These are phyloP conservation scores for Clathrus columnatus DNA, from an alignment of 768 basidiomycete genomes.

Conservation along the genomic window DNA sequence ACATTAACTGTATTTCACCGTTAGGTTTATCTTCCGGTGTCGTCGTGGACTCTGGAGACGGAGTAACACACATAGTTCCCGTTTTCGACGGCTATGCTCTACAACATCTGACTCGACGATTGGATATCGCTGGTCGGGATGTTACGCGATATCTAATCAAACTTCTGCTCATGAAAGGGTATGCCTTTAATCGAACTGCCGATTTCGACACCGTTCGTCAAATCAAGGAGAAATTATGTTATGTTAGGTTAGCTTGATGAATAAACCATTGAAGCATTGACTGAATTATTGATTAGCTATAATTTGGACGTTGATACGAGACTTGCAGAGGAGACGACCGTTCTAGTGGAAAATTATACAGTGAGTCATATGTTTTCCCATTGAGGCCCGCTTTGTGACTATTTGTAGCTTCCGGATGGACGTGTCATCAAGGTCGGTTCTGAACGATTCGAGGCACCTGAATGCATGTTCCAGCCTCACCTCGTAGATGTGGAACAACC, in stretches of 20 bases:
- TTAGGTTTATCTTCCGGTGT: constrained; percentile 95
- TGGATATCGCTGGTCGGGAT: constrained; percentile 97
- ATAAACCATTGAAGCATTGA: too few relatives aligned
- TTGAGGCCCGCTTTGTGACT: background rate
- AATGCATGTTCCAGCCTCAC: constrained; percentile 99
- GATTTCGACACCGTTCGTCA: constrained; percentile 99
- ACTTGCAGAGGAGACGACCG: constrained; percentile 92
- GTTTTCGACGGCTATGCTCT: constrained; percentile 96
- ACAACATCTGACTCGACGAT: constrained; percentile 86
- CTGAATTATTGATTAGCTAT: too few relatives aligned
- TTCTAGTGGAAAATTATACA: constrained; percentile 92
- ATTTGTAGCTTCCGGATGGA: constrained; percentile 81
- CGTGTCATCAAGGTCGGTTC: constrained; percentile 96
- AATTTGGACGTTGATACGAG: constrained; percentile 94
- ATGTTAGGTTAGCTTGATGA: constrained; percentile 63
- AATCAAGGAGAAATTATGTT: constrained; percentile 98
- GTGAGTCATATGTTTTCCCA: constrained; percentile 33
- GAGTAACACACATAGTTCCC: constrained; percentile 98
- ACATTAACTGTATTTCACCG: background rate
- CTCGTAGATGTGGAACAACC: constrained; percentile 96
- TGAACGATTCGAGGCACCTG: constrained; percentile 97
- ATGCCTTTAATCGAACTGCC: constrained; percentile 98
- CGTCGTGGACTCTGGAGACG: constrained; percentile 98
- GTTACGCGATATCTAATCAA: constrained; percentile 99
- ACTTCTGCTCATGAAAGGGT: constrained; percentile 99